Conservation (phyloP, 805 yeast genomes). For the Phaffomyces opuntiae region DNA sequence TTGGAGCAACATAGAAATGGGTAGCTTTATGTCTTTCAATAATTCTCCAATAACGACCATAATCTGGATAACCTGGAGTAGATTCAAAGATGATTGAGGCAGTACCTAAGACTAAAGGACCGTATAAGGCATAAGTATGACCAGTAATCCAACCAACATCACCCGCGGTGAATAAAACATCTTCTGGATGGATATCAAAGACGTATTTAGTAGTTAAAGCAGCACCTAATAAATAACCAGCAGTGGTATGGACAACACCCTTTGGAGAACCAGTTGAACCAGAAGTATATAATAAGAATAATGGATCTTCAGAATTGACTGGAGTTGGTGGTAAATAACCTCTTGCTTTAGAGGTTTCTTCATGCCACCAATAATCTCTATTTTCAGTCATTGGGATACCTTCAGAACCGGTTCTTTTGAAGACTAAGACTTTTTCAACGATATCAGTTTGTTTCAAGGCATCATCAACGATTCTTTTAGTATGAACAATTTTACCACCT, state of each 20-base stretch:
- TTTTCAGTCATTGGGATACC: slow-evolving; percentile 67
- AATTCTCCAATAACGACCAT: slow-evolving; percentile 94
- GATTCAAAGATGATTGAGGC: slow-evolving; percentile 94
- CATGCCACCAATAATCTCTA: slow-evolving; percentile 96
- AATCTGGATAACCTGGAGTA: slow-evolving; percentile 95
- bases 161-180: slow-evolving; percentile 91
- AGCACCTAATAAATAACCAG: slow-evolving; percentile 91
- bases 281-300: slow-evolving; percentile 91
- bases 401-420: slow-evolving; percentile 76
- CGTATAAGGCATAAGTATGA: slow-evolving; percentile 92
- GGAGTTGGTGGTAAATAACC: slow-evolving; percentile 83
- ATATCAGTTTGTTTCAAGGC: slow-evolving; percentile 68
- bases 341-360: slow-evolving; percentile 73
- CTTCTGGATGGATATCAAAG: slow-evolving; percentile 86
- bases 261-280: slow-evolving; percentile 99
- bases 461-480: slow-evolving; percentile 93
- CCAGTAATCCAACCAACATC: slow-evolving; percentile 99
- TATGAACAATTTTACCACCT: slow-evolving; percentile 89
- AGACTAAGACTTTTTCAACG: slow-evolving; percentile 80
- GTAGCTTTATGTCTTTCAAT: slow-evolving; percentile 87
- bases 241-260: slow-evolving; percentile 95
- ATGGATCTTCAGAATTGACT: slow-evolving; percentile 88
- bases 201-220: slow-evolving; percentile 86
- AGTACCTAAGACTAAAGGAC: slow-evolving; percentile 84
- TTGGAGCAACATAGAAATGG: slow-evolving; percentile 97